phyloP scores from a whole-genome alignment of 768 basidiomycete genomes.

The Termitomyces sp. region DNA sequence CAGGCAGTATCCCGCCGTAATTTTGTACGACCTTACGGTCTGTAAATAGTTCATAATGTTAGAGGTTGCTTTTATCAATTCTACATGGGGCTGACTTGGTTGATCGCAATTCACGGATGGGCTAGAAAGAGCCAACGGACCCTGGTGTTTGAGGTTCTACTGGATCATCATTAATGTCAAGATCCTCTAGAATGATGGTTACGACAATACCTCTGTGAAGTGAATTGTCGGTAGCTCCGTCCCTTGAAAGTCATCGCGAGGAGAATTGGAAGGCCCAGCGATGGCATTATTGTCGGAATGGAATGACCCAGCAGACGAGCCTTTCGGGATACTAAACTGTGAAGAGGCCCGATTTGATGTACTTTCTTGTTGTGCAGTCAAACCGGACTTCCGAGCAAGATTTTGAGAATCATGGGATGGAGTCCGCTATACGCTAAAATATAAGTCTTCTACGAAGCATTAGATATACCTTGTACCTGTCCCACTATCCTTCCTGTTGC shows the following conservation, averaged over 20 bases:
- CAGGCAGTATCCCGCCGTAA: neutral
- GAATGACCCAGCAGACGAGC: neutral
- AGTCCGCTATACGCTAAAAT: neutral
- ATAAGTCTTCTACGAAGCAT: neutral
- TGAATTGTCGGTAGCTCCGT: neutral
- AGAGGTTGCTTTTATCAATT: neutral
- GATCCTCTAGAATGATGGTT: neutral
- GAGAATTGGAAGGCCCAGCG: neutral
- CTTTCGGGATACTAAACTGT: conserved; percentile 1
- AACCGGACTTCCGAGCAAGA: neutral
- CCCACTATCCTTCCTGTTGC: neutral
- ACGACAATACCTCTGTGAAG: neutral
- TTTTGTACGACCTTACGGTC: conserved; percentile 3
- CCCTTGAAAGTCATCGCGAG: neutral
- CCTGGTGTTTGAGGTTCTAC: neutral
- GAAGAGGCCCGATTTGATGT: neutral
- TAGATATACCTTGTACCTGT: neutral
- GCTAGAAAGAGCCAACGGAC: neutral
- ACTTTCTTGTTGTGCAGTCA: neutral
- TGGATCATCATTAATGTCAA: neutral
- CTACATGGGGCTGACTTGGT: conserved; percentile 5
- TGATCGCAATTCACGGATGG: neutral
- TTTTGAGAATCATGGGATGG: neutral
- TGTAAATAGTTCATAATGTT: neutral
- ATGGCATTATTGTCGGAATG: conserved; percentile 1